phyloP scores from a whole-genome alignment of 805 yeast genomes.

The Monosporozyma solicola region DNA sequence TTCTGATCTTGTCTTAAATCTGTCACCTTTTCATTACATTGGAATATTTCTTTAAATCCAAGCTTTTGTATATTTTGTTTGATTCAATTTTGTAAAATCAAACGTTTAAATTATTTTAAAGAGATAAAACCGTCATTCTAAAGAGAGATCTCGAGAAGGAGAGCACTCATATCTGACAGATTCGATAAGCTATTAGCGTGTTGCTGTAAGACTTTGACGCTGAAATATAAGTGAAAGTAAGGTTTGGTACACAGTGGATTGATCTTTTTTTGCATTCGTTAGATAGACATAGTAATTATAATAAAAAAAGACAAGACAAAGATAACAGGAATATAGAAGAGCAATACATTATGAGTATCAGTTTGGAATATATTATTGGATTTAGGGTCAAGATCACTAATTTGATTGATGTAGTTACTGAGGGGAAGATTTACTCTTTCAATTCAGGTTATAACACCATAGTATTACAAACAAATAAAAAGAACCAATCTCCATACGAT shows the following conservation, averaged over 20 bases:
- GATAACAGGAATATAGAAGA: background rate
- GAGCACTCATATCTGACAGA: background rate
- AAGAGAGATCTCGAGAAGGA: background rate
- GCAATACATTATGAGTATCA: slow-evolving; percentile 18
- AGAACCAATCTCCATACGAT: slow-evolving; percentile 16
- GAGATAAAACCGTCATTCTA: background rate
- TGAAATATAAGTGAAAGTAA: no score
- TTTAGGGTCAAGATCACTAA: slow-evolving; percentile 53
- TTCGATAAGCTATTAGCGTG: background rate
- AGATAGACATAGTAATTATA: background rate
- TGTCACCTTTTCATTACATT: background rate
- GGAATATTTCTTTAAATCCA: background rate
- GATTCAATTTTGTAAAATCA: background rate
- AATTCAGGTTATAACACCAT: slow-evolving; percentile 36
- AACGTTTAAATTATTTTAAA: background rate
- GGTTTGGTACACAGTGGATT: background rate
- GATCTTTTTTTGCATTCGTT: background rate
- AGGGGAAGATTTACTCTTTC: slow-evolving; percentile 59
- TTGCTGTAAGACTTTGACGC: background rate
- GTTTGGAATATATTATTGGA: slow-evolving; percentile 24
- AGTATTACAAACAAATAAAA: slow-evolving; percentile 24
- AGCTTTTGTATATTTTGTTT: background rate
- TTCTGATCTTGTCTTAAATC: background rate
- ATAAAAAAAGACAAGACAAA: background rate
- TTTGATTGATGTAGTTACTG: slow-evolving; percentile 43